Evolutionary conservation across 2,329 filamentous ascomycete genomes (phyloP), one percentile per base, ranked within the genome.

Genomic region (Hyphodiscus sp.): DNA sequence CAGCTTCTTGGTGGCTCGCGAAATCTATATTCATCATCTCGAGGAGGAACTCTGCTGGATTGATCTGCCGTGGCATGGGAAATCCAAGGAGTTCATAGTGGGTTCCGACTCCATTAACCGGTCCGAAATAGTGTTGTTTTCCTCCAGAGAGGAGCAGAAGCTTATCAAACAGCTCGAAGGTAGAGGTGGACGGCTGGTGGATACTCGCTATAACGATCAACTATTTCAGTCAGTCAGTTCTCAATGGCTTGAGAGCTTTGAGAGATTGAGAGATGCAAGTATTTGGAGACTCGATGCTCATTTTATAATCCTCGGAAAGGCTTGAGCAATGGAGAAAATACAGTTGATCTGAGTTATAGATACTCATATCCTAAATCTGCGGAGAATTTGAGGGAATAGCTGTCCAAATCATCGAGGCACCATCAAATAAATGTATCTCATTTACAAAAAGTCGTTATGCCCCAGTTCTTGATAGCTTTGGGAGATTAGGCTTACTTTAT

Each of bases 191-290:
- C 0, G 90, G 90, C 65, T 95, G 90, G 67, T 95, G 90, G 57
- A 95, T 94, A 41, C 86, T 89, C 3, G 86, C 86, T 55, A 95
- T 83, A 29, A 94, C 82, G 54, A 94, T 82, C 55, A 94, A 75
- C 81, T 86, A 23, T 4, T 19, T 45, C 41, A 38, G 33, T 54
- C 30, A 57, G 45, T 41, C 33, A 38, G 16, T 4, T 38, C 26
- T 18, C 20, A 19, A 20, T 6, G 15, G 23, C 20, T 19, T 18
- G 15, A 23, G n/a, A n/a, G n/a, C 7, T 20, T 11, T 45, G 20
- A 23, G 7, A 6, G 13, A 46, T n/a, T 19, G 20, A 46, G n/a
- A 4, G 20, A 23, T 7, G 2, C 15, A 8, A 16, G 20, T 41
- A 26, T 43, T 45, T 15, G 20, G 23, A 45, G 15, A 19, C 81